Evolutionary conservation across 108 stramenopile genomes (phyloP).

Genomic region (Discostella pseudostelligera): DNA sequence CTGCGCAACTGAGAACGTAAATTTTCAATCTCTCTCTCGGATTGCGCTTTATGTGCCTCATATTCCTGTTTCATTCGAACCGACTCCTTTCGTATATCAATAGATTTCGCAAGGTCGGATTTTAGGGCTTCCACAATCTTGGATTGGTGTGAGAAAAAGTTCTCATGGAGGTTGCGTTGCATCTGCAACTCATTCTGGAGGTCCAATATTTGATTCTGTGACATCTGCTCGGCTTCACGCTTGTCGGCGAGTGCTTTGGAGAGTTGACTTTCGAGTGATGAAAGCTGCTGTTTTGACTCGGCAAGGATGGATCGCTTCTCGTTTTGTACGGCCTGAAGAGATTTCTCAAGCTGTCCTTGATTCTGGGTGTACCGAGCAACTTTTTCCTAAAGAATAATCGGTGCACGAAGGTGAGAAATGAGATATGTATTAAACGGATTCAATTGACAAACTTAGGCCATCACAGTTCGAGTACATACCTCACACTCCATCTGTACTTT

Average conservation of each 20-base stretch:
- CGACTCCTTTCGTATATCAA: conserved; percentile 8
- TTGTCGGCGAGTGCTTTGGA: conserved; percentile 20
- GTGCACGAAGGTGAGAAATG: too few relatives aligned
- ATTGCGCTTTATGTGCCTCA: conserved; percentile 10
- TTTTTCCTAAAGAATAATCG: conserved; percentile 7
- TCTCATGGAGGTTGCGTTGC: background rate
- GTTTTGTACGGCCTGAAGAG: background rate
- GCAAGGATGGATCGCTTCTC: conserved; percentile 4
- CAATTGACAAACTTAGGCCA: background rate
- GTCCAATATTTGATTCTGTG: conserved; percentile 15
- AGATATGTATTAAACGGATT: too few relatives aligned
- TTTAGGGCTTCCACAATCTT: conserved; percentile 15
- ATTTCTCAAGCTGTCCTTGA: conserved; percentile 6
- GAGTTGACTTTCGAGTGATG: conserved; percentile 11
- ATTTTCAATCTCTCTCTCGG: conserved; percentile 32
- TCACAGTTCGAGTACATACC: conserved; percentile 7
- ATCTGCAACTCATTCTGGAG: conserved; percentile 19
- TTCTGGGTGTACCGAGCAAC: background rate
- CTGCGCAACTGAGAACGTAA: conserved; percentile 19
- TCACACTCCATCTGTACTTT: conserved; percentile 5
- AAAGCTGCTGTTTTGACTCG: conserved; percentile 8
- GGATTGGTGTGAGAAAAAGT: conserved; percentile 17
- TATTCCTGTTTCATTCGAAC: conserved; percentile 14
- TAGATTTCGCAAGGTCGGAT: conserved; percentile 9
- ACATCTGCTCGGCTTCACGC: conserved; percentile 9